Base-by-base conservation (phyloP, 208 protist genomes). In the Porcisia hertigi region DNA sequence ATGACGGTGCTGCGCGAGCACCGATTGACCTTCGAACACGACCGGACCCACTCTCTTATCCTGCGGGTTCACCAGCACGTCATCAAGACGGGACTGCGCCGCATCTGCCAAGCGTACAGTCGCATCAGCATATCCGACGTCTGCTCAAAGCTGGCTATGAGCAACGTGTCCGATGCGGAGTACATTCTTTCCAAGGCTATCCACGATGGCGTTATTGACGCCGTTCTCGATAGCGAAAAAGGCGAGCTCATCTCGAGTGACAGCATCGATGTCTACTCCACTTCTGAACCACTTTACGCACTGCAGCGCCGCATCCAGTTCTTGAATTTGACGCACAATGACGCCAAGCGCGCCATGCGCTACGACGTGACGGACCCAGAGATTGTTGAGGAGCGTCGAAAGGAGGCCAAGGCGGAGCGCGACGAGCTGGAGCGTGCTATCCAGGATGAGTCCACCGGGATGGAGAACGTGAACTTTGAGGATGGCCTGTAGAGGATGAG, bases 111-210 rank as follows among this genome's bases (percentile, higher is more conserved):
- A 30, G 91, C 96, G 30, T 99, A 99, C 83, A 99, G 97, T 52
- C 91, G 97, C 74, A 99, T 99, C 77, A 98, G 97, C 65, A 94
- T 99, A 45, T 71, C 79, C 2, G 98, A 99, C 70, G 89, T 99
- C 71, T 98, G 95, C 79, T 75, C 88, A 62, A 99, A 99, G 88
- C 91, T 99, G 34, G 81, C 96, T 7, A 97, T 99, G 74, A 98
- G 98, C 77, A 97, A 96, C 73, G 81, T 93, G 12, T 90, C 97
- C 25, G 98, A 99, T 91, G 97, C 96, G 9, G 97, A 99, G 91
- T 99, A 98, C 85, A 99, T 99, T 75, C 95, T 99, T 53, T 92
- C 98, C 54, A 99, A 99, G 88, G 98, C 98, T 45, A 99, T 99
- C 70, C 92, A 91, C 75, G 98, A 99, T 86, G 95, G 97, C 71